Evolutionary conservation across 139 green algal genomes (phyloP).

Genomic region (Parachlorella kessleri): DNA sequence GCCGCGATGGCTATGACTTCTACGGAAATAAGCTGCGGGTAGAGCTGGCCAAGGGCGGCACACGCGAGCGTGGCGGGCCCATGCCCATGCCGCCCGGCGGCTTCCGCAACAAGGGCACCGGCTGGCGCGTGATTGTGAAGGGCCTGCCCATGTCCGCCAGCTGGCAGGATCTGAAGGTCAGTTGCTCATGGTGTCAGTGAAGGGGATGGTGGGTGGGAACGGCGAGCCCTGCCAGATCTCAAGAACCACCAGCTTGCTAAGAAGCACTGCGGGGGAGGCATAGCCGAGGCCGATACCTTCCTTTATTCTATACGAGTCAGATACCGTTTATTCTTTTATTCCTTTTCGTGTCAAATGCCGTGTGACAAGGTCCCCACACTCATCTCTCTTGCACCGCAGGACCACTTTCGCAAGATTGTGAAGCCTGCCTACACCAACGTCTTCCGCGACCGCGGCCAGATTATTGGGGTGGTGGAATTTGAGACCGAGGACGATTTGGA

Average conservation of each 20-base stretch:
- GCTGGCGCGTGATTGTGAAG: constrained; percentile 76
- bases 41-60: constrained; percentile 50
- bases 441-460: constrained; percentile 51
- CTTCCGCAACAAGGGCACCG: constrained; percentile 43
- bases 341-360: too few species aligned
- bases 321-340: too few species aligned
- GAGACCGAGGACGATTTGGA: constrained; percentile 60
- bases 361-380: too few species aligned
- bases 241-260: too few species aligned
- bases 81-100: neutral
- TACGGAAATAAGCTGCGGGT: constrained; percentile 78
- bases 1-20: constrained; percentile 91
- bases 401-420: constrained; percentile 68
- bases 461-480: constrained; percentile 72
- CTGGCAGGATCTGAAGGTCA: constrained; percentile 96
- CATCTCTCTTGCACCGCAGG: too few species aligned
- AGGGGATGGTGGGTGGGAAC: too few species aligned
- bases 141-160: constrained; percentile 80
- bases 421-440: constrained; percentile 80
- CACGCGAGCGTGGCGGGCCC: constrained; percentile 1
- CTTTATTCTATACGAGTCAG: too few species aligned
- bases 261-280: too few species aligned
- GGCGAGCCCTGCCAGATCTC: too few species aligned
- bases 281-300: too few species aligned
- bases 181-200: too few species aligned